Evolutionary conservation across 2,329 filamentous ascomycete genomes (phyloP).

Genomic region (Cladosporium oxysporum): DNA sequence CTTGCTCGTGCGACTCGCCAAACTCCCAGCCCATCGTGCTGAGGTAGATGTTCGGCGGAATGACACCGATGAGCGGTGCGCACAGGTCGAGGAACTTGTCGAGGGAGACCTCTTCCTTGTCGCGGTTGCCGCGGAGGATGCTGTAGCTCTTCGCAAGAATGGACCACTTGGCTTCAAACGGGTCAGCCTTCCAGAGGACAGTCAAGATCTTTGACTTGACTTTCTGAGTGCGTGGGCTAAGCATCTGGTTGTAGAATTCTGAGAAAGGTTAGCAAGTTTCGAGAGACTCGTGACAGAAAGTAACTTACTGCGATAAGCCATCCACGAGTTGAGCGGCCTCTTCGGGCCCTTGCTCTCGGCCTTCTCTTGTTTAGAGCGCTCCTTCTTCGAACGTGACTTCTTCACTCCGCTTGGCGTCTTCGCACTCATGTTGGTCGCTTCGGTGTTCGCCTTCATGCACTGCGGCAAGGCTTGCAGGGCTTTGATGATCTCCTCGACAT

Average conservation of each 20-base stretch:
- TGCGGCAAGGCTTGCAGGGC: background rate
- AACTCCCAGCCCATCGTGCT: too few species aligned
- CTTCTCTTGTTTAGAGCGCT: background rate
- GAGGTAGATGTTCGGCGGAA: too few species aligned
- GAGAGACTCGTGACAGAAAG: too few species aligned
- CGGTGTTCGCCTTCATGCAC: background rate
- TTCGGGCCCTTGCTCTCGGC: background rate
- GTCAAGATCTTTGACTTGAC: too few species aligned
- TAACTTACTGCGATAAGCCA: background rate
- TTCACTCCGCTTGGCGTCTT: background rate
- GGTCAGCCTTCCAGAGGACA: too few species aligned
- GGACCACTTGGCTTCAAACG: background rate
- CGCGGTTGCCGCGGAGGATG: background rate
- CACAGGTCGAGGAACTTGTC: background rate
- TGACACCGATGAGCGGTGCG: background rate
- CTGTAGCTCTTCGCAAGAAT: slow-evolving; percentile 6
- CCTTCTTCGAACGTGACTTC: slow-evolving; percentile 1
- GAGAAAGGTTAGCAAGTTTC: too few species aligned
- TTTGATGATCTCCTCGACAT: slow-evolving; percentile 9
- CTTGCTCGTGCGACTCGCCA: too few species aligned
- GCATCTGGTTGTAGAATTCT: too few species aligned
- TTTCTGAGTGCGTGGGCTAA: too few species aligned
- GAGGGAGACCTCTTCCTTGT: background rate
- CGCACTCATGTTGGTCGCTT: background rate
- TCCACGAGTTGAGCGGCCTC: background rate